Conservation (phyloP, 495 filamentous ascomycete species). For the Hyaloscypha hepaticicola region DNA sequence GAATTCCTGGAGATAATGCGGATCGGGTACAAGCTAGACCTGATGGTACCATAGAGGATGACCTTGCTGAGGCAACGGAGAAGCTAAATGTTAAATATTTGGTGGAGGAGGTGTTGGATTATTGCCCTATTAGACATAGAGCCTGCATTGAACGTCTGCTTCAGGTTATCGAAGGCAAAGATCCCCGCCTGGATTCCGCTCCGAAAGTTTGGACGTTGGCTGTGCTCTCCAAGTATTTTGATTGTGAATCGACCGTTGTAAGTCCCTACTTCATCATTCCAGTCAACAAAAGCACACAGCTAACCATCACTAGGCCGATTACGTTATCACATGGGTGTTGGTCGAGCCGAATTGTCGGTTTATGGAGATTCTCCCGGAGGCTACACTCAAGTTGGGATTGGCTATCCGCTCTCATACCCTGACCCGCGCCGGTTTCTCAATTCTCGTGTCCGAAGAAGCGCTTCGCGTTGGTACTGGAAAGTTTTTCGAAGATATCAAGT, state of each 20-base stretch:
- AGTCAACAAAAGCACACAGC: neutral
- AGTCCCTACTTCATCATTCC: constrained; percentile 6
- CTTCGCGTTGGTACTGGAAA: constrained; percentile 1
- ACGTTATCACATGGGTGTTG: constrained; percentile 19
- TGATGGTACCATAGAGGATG: no score
- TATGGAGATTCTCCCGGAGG: constrained; percentile 28
- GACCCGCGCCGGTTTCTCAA: constrained; percentile 14
- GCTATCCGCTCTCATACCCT: constrained; percentile 8
- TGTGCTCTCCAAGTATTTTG: constrained; percentile 47
- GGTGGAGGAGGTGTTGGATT: constrained; percentile 37
- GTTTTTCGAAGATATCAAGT: neutral
- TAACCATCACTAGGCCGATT: constrained; percentile 15
- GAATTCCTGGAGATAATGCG: no score
- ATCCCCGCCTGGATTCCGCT: constrained; percentile 47
- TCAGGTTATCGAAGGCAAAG: constrained; percentile 40
- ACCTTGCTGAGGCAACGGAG: neutral
- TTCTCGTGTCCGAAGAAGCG: constrained; percentile 29
- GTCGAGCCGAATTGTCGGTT: constrained; percentile 18
- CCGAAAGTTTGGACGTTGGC: constrained; percentile 55
- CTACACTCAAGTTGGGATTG: constrained; percentile 16
- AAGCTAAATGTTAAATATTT: neutral
- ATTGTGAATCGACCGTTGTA: constrained; percentile 35
- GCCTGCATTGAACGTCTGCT: constrained; percentile 49
- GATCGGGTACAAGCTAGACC: no score
- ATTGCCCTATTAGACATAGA: constrained; percentile 48